phyloP scores from a whole-genome alignment of 352 stramenopile genomes.

The Phytophthora idaei region DNA sequence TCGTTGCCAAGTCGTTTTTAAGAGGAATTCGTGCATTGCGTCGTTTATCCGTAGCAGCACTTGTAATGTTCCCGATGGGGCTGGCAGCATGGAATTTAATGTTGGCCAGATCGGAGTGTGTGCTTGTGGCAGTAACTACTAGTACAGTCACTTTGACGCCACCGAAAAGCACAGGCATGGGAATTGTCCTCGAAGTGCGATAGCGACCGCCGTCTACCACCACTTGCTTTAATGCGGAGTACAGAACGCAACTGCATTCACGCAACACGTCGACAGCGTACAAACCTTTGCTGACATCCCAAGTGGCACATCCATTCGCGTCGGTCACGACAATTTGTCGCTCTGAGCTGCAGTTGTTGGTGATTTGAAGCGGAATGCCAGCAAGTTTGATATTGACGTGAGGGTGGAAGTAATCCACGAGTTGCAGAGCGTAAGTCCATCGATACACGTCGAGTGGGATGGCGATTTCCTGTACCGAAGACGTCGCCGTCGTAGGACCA shows the following conservation, averaged over 20 bases:
- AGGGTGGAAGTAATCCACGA: constrained; percentile 75
- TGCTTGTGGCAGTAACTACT: constrained; percentile 9
- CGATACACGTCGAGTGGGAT: constrained; percentile 62
- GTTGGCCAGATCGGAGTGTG: constrained; percentile 9
- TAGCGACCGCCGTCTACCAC: constrained; percentile 69
- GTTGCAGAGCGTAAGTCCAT: constrained; percentile 66
- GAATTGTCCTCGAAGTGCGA: constrained; percentile 50
- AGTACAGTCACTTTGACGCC: constrained; percentile 49
- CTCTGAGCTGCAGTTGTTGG: constrained; percentile 60
- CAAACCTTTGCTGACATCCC: constrained; percentile 64
- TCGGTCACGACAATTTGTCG: constrained; percentile 53
- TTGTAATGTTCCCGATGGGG: constrained; percentile 15
- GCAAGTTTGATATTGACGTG: constrained; percentile 42
- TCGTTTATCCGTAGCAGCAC: constrained; percentile 1
- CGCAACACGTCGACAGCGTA: constrained; percentile 59
- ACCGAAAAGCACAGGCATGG: constrained; percentile 62
- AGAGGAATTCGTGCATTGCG: constrained; percentile 10
- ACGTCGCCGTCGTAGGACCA: constrained; percentile 26
- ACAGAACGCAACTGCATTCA: constrained; percentile 69
- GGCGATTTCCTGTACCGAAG: constrained; percentile 53
- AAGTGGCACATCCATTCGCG: constrained; percentile 44
- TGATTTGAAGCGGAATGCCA: constrained; percentile 58
- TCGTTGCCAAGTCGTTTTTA: neutral
- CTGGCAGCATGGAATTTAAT: constrained; percentile 23
- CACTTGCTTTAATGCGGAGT: constrained; percentile 71